Evolutionary conservation across 495 filamentous ascomycete genomes (phyloP).

Genomic region (Terfezia boudieri): DNA sequence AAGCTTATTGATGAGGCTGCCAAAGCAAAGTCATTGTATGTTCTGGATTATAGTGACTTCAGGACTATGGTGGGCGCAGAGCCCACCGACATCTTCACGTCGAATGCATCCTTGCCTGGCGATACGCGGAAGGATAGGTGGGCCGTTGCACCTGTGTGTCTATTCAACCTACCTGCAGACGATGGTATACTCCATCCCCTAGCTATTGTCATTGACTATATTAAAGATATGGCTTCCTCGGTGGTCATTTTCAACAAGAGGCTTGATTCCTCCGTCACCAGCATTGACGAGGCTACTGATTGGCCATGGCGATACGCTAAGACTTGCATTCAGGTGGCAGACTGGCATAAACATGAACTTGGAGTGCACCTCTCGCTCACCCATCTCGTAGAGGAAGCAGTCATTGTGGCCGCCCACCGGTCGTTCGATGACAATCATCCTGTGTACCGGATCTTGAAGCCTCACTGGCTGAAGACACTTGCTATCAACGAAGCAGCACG

Average conservation of each 20-base stretch:
- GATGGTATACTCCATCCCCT: conserved; percentile 28
- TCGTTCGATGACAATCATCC: conserved; percentile 22
- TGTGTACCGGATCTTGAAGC: conserved; percentile 22
- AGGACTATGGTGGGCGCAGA: conserved; percentile 20
- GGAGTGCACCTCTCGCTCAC: conserved; percentile 25
- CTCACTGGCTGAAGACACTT: conserved; percentile 30
- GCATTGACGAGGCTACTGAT: conserved; percentile 22
- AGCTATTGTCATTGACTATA: conserved; percentile 26
- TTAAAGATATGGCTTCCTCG: conserved; percentile 22
- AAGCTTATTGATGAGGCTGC: conserved; percentile 2
- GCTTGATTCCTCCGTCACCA: conserved; percentile 1
- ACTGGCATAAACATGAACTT: conserved; percentile 30
- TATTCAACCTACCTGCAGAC: conserved; percentile 23
- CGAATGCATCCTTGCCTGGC: conserved; percentile 7
- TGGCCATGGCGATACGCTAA: conserved; percentile 33
- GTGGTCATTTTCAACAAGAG: conserved; percentile 28
- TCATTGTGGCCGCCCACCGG: conserved; percentile 27
- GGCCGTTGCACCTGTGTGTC: conserved; percentile 22
- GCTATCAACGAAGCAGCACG: conserved; percentile 28
- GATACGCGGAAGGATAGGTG: conserved; percentile 1
- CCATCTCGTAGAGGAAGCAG: conserved; percentile 27
- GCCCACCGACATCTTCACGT: conserved; percentile 1
- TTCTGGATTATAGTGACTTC: conserved; percentile 29
- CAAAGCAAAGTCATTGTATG: conserved; percentile 20
- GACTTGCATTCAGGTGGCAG: conserved; percentile 26